phyloP scores from a whole-genome alignment of 192 early-diverging fungal genomes.

The Gonapodya sp. region DNA sequence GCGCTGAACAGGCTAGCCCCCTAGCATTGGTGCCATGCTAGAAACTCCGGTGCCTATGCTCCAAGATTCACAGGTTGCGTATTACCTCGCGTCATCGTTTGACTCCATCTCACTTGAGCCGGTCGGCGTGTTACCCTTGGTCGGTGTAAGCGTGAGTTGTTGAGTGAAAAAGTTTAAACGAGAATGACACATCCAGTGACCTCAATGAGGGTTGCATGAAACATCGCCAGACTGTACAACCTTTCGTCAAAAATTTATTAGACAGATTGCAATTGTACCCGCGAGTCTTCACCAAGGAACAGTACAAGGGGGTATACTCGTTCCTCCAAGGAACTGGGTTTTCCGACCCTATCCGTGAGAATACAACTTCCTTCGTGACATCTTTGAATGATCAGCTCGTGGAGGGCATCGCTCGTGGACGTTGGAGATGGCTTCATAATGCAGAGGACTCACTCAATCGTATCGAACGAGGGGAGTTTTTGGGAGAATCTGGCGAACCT shows the following conservation, averaged over 20 bases:
- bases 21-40: background rate
- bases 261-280: conserved; percentile 46
- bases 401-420: conserved; percentile 35
- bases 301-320: conserved; percentile 47
- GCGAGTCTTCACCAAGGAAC: conserved; percentile 40
- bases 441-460: background rate
- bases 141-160: conserved; percentile 27
- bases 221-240: background rate
- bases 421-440: conserved; percentile 16
- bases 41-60: too few relatives aligned
- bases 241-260: conserved; percentile 48
- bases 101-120: conserved; percentile 55
- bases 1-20: background rate
- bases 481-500: conserved; percentile 8
- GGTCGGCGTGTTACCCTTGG: conserved; percentile 43
- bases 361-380: conserved; percentile 37
- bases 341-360: conserved; percentile 43
- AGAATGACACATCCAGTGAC: conserved; percentile 20
- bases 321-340: conserved; percentile 38
- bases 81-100: conserved; percentile 57
- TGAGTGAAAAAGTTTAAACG: too few relatives aligned
- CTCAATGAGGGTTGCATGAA: background rate
- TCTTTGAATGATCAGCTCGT: conserved; percentile 44
- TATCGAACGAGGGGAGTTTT: background rate
- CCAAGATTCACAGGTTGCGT: conserved; percentile 51